Conservation (phyloP, 2,329 filamentous ascomycete species). For the Amphichorda felina region DNA sequence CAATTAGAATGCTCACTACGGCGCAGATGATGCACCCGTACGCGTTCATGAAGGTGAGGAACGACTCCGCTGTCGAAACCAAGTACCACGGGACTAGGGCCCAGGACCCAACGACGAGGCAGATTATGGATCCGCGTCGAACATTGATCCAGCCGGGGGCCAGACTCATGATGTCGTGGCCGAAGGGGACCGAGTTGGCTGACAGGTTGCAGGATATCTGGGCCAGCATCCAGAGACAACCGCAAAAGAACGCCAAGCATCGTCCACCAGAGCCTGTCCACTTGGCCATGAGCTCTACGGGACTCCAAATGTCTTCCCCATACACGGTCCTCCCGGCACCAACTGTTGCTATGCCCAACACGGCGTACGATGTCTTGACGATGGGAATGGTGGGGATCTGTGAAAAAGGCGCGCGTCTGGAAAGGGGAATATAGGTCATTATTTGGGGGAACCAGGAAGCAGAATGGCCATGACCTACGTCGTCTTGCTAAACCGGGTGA, state of each 20-base stretch:
- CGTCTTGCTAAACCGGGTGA: background rate
- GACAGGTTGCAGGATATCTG: conserved; percentile 46
- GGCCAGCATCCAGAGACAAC: conserved; percentile 39
- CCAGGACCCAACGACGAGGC: conserved; percentile 23
- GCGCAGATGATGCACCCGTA: conserved; percentile 24
- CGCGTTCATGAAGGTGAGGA: conserved; percentile 6
- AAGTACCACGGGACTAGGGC: conserved; percentile 3
- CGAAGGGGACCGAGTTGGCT: conserved; percentile 38
- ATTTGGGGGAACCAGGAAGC: too few relatives aligned
- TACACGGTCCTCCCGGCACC: conserved; percentile 31
- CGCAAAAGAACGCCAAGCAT: conserved; percentile 32
- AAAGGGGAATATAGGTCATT: too few relatives aligned
- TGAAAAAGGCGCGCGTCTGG: background rate
- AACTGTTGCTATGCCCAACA: conserved; percentile 35
- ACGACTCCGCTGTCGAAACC: conserved; percentile 12
- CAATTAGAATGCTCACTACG: conserved; percentile 26
- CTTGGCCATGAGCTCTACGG: conserved; percentile 28
- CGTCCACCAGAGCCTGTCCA: conserved; percentile 33
- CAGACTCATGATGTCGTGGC: conserved; percentile 43
- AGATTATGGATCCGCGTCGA: conserved; percentile 37
- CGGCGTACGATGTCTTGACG: conserved; percentile 35
- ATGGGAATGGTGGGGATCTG: conserved; percentile 21
- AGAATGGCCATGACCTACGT: background rate
- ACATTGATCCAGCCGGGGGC: conserved; percentile 44
- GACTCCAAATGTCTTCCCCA: conserved; percentile 32